Evolutionary conservation across 371 early-diverging fungal species (phyloP).

Genomic region (Syncephalastrum monosporum): DNA sequence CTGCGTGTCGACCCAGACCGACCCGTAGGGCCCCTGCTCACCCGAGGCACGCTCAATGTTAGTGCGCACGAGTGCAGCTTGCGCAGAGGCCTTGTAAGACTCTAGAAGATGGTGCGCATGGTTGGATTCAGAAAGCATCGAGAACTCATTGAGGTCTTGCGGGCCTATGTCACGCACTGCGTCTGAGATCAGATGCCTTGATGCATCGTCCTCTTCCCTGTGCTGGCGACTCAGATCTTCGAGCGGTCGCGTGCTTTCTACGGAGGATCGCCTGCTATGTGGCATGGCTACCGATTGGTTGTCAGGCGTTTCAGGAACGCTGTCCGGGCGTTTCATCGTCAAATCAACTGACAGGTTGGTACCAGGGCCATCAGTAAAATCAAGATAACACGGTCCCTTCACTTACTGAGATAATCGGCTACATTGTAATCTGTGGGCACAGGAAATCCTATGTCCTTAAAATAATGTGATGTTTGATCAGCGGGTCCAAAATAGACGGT

Average conservation of each 20-base stretch:
- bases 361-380: neutral
- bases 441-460: slow-evolving; percentile 58
- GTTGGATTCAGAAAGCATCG: slow-evolving; percentile 35
- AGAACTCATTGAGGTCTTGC: slow-evolving; percentile 22
- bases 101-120: slow-evolving; percentile 37
- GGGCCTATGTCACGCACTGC: slow-evolving; percentile 14
- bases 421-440: slow-evolving; percentile 80
- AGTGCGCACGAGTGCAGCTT: slow-evolving; percentile 14
- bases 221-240: slow-evolving; percentile 11
- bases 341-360: slow-evolving; percentile 32
- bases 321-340: slow-evolving; percentile 42
- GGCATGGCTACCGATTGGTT: slow-evolving; percentile 4
- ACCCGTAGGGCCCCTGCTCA: slow-evolving; percentile 10
- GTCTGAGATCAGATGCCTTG: slow-evolving; percentile 15
- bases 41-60: slow-evolving; percentile 15
- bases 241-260: slow-evolving; percentile 10
- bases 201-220: neutral
- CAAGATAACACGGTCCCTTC: neutral
- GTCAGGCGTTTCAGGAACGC: slow-evolving; percentile 6
- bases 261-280: slow-evolving; percentile 13
- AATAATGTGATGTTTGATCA: slow-evolving; percentile 38
- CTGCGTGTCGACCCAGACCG: slow-evolving; percentile 28
- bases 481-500: slow-evolving; percentile 68
- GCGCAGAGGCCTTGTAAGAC: slow-evolving; percentile 29
- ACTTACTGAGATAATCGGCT: slow-evolving; percentile 71